Percentiles rank a stretch among this genome's conserved stretches.
These are phyloP conservation scores for Candida orba DNA, from an alignment of 805 yeast genomes.

Conservation along the genomic window DNA sequence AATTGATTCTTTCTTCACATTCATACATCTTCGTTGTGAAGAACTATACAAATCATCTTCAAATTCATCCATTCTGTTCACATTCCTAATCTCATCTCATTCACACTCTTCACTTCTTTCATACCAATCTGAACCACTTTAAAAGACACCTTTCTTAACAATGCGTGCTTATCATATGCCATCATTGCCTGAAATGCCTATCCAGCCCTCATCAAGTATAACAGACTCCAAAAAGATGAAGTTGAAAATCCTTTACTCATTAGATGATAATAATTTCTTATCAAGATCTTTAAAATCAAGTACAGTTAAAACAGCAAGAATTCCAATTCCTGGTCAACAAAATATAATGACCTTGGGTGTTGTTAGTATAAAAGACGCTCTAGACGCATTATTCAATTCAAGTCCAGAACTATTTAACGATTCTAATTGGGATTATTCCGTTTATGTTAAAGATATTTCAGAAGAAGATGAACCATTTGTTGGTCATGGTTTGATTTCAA, in stretches of 20 bases:
- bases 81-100: too few species aligned
- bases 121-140: too few species aligned
- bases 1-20: too few species aligned
- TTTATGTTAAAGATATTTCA: slow-evolving; percentile 40
- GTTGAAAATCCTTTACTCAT: slow-evolving; percentile 34
- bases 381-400: slow-evolving; percentile 38
- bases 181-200: slow-evolving; percentile 24
- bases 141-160: background rate
- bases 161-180: slow-evolving; percentile 27
- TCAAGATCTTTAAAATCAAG: slow-evolving; percentile 32
- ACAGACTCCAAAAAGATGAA: slow-evolving; percentile 19
- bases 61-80: too few species aligned
- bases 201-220: slow-evolving; percentile 10
- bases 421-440: slow-evolving; percentile 37
- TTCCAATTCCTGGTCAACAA: slow-evolving; percentile 36
- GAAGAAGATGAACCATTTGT: slow-evolving; percentile 47
- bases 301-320: slow-evolving; percentile 34
- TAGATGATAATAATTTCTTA: slow-evolving; percentile 35
- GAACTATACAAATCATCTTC: too few species aligned
- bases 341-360: slow-evolving; percentile 37
- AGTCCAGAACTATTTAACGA: slow-evolving; percentile 35
- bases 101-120: background rate
- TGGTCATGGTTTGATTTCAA: slow-evolving; percentile 37
- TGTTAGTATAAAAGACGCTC: slow-evolving; percentile 36
- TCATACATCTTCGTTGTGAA: too few species aligned